Base-by-base conservation (phyloP, 2,329 filamentous ascomycete genomes). In the Drechslerella coelobrocha region DNA sequence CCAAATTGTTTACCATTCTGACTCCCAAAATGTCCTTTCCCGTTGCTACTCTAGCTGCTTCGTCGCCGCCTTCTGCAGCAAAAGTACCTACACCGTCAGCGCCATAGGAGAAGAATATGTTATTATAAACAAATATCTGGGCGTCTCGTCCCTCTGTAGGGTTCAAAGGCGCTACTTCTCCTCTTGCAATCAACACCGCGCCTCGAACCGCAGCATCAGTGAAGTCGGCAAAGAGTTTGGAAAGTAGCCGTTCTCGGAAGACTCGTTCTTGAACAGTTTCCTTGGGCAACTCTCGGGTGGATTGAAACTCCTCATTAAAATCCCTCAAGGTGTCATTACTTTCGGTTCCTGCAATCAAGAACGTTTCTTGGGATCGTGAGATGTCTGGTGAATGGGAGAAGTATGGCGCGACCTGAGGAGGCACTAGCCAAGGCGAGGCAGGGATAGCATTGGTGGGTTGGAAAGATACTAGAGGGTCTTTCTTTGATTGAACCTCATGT, bases 301-400 rank as follows among this genome's bases (percentile, higher is more conserved):
- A 96, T 79, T 99, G 94, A 78, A 99, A 96, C 78, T 99, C 94
- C 79, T 99, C 94, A 76, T 99, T 99, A 93, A 95, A 99, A 79
- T 99, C 94, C 66, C 94, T 87, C 73, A 99, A 83, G 2, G 92
- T 96, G 77, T 99, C 94, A 0, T 91, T 91, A 78, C 93, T 96
- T 77, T 99, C 94, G 24, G 92, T 88, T 27, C 95, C 95, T 19
- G 90, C 86, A 69, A 97, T 87, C 69, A 99, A 82, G 78, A 91
- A 97, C 52, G 89, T 90, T 82, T 99, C 94, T 80, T 99, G 94
- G 21, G 92, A 90, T 61, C 95, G 87, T 21, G 92, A 91, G 72
- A 92, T 85, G 78, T 99, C 94, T 23, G 92, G 79, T 76, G 89
- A 85, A 78, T 99, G 94, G 65, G 85, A 82, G 76, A 84, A 87